Base-by-base conservation (phyloP, 1,284 basidiomycete species). In the Peniophora sp. region DNA sequence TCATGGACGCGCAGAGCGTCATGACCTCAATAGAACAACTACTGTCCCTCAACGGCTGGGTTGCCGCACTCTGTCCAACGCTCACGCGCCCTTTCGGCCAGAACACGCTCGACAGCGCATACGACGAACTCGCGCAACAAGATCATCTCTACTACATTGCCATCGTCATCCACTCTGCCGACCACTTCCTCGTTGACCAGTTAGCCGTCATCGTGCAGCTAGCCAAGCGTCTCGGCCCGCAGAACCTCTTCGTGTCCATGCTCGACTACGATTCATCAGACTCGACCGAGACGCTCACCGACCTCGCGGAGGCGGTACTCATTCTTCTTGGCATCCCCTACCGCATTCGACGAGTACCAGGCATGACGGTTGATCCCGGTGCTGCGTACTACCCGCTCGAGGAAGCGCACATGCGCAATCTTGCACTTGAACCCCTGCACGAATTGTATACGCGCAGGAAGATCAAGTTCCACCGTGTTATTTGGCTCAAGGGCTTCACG, bases 401-500 rank as follows among this genome's bases (percentile, higher is more conserved):
- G 65, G 94, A 97, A 66, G 91, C 93, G 1, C 82, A 92, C 63
- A 93, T 87, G 67, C 81, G 92, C 39, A 97, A 97, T 64, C 73
- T 95, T 32, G 94, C 85, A 0, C 72, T 97, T 24, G 92, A 96
- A 62, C 94, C 94, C 0, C 69, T 97, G n/a, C 73, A 83, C 48
- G 94, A 97, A 61, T 75, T 97, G 2, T 75, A 81, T 58, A 66
- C 81, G 56, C 85, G 79, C 58, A 74, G 92, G 27, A 79, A 80
- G 34, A 86, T 97, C 63, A 79, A 79, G 53, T 97, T 97, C 68
- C 78, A 85, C 58, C 77, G 92, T 16, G 94, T 97, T 47, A 81
- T 97, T 51, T 97, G 94, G 94, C 75, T 97, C 56, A 97, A 97
- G 63, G 94, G 94, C 0, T 97, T 97, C 66, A 97, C 94, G 0